Percentiles rank a stretch among this genome's conserved stretches.
Conservation (phyloP, 306 rosid genomes). For the Casuarina cunninghamiana region DNA sequence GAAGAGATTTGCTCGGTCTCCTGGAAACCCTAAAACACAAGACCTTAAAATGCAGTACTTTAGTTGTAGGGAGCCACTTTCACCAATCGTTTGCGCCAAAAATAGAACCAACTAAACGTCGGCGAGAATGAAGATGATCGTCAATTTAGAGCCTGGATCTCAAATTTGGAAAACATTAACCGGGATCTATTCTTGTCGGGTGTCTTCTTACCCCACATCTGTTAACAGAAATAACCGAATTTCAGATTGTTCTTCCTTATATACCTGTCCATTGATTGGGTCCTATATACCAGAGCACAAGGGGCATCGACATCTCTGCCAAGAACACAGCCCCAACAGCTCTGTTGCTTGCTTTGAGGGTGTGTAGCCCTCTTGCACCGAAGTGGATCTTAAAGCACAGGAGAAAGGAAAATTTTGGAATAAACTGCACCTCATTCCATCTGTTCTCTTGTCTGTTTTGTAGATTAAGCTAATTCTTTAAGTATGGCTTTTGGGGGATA, state of each 20-base stretch:
- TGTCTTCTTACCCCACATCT: slow-evolving; percentile 31
- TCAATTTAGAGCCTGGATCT: slow-evolving; percentile 5
- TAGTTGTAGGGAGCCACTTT: slow-evolving; percentile 21
- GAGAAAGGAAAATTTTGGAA: neutral
- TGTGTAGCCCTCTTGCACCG: neutral
- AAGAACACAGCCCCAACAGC: neutral
- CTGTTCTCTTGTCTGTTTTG: neutral
- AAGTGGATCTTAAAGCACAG: neutral
- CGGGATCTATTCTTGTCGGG: slow-evolving; percentile 5
- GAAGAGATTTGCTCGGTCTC: no score
- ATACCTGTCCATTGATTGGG: slow-evolving; percentile 2
- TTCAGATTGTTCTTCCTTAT: neutral
- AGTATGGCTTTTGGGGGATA: slow-evolving; percentile 35
- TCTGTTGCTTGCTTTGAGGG: slow-evolving; percentile 5
- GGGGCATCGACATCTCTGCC: slow-evolving; percentile 23
- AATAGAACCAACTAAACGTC: neutral
- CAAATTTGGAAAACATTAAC: slow-evolving; percentile 22
- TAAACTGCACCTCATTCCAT: neutral
- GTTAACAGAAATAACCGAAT: slow-evolving; percentile 20
- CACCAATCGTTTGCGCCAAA: neutral
- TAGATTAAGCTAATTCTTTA: neutral
- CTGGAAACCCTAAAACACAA: no score
- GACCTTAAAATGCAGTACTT: no score
- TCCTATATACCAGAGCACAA: slow-evolving; percentile 7
- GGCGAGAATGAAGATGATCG: neutral